phyloP scores from a whole-genome alignment of 768 basidiomycete species.

The Cystobasidiopsis lactophilus region DNA sequence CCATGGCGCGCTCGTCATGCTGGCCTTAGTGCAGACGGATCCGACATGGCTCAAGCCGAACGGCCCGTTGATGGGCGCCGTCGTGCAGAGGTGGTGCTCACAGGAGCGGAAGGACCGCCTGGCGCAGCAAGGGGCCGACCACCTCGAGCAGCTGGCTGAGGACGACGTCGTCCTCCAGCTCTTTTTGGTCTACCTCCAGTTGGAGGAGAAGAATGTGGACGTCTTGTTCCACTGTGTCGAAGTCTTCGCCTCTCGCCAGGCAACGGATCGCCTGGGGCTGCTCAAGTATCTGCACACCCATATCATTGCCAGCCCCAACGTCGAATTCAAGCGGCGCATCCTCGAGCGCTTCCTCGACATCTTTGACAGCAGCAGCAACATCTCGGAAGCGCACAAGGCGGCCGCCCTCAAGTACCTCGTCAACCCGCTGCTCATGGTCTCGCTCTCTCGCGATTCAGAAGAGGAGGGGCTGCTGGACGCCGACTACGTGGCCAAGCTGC shows the following conservation, averaged over 20 bases:
- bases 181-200: slow-evolving; percentile 43
- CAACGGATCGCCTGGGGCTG: slow-evolving; percentile 55
- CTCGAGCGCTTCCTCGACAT: slow-evolving; percentile 64
- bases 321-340: slow-evolving; percentile 49
- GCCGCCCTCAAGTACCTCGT: slow-evolving; percentile 46
- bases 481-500: slow-evolving; percentile 46
- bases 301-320: slow-evolving; percentile 49
- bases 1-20: slow-evolving; percentile 52
- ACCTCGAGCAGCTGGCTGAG: slow-evolving; percentile 23
- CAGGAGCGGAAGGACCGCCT: slow-evolving; percentile 14
- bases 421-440: slow-evolving; percentile 62
- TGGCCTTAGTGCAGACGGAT: slow-evolving; percentile 46
- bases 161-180: slow-evolving; percentile 45
- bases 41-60: slow-evolving; percentile 59
- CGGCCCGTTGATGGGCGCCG: slow-evolving; percentile 27
- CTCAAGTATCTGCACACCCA: slow-evolving; percentile 70
- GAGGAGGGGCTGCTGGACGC: slow-evolving; percentile 40
- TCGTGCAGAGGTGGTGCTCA: slow-evolving; percentile 16
- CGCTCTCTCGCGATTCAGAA: slow-evolving; percentile 40
- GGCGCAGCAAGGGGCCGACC: slow-evolving; percentile 12
- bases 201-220: slow-evolving; percentile 40
- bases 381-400: slow-evolving; percentile 52
- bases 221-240: slow-evolving; percentile 70
- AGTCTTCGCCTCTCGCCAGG: slow-evolving; percentile 53
- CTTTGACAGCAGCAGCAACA: slow-evolving; percentile 41